Base-by-base conservation (phyloP, 2,329 filamentous ascomycete genomes). In the Pseudogymnoascus sp. region DNA sequence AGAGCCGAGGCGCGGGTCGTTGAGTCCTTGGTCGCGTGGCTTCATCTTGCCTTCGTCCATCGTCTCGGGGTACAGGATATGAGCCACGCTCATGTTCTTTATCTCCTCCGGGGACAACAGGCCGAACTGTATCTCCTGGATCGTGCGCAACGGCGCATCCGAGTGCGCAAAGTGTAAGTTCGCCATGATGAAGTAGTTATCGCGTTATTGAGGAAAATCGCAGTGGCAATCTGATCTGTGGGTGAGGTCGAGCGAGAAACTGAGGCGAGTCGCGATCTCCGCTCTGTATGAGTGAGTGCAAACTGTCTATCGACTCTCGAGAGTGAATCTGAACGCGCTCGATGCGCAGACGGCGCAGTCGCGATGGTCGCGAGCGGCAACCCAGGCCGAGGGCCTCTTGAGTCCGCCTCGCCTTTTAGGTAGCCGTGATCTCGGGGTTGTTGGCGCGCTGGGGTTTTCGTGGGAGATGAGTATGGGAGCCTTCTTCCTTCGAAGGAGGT, bases 111-210 rank as follows among this genome's bases (percentile, higher is more conserved):
- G 95, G 37, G 95, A 96, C 77, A 99, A 86, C 75, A 99, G 85
- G 74, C 95, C 95, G 75, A 99, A 99, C 82, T 99, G 96, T 72
- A 99, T 96, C 84, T 99, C 96, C 84, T 97, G 89, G 73, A 99
- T 93, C 69, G 90, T 96, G 83, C 95, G 93, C 84, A 97, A 84
- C 77, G 93, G 93, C 85, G 90, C 93, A 84, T 90, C 93, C 76
- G 91, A 96, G 79, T 92, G 91, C 74, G 89, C 84, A 75, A 96
- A 96, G 76, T 88, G 88, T 70, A 93, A 88, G 79, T 96, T 96
- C 80, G 93, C 85, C 95, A 99, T 96, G 74, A 73, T 90, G 78
- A 66, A 59, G 63, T 11, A 60, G 31, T 40, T 60, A 36, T 60
- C 38, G 38, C 38, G 34, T 40, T 42, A 18, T 60, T 38, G 59